phyloP scores from a whole-genome alignment of 2,329 filamentous ascomycete species.

The Botrytis cinerea region DNA sequence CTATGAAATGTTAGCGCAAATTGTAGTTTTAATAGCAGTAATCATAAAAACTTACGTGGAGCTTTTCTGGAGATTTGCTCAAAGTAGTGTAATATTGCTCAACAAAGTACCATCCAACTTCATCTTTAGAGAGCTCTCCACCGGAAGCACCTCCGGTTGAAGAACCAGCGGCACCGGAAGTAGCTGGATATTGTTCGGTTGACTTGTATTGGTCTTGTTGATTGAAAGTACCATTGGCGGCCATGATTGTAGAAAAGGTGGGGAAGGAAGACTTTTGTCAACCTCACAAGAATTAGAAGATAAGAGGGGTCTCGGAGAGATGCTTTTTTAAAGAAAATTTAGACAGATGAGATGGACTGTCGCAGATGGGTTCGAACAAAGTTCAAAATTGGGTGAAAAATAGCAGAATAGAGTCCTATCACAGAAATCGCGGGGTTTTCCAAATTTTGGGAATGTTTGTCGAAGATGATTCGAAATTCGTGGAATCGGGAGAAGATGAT shows the following conservation, averaged over 20 bases:
- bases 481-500: constrained; percentile 2
- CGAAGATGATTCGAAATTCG: not conserved
- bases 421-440: constrained; percentile 38
- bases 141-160: constrained; percentile 44
- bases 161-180: constrained; percentile 38
- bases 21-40: not conserved
- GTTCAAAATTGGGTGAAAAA: not conserved
- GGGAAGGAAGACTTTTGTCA: constrained; percentile 32
- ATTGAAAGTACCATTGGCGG: constrained; percentile 43
- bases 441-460: constrained; percentile 24
- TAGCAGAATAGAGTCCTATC: constrained; percentile 35
- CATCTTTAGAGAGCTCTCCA: constrained; percentile 71
- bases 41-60: constrained; percentile 62
- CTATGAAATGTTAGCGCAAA: constrained; percentile 44
- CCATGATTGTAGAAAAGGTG: constrained; percentile 35
- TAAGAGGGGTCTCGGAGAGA: constrained; percentile 20
- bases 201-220: constrained; percentile 43
- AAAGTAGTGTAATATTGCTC: constrained; percentile 99
- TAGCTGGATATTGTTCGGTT: constrained; percentile 41
- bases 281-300: constrained; percentile 31
- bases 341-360: constrained; percentile 22
- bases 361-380: constrained; percentile 27
- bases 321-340: not conserved
- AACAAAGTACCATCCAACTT: constrained; percentile 99
- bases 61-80: constrained; percentile 90